Conservation (phyloP, 805 yeast species). For the Ogataea henricii region DNA sequence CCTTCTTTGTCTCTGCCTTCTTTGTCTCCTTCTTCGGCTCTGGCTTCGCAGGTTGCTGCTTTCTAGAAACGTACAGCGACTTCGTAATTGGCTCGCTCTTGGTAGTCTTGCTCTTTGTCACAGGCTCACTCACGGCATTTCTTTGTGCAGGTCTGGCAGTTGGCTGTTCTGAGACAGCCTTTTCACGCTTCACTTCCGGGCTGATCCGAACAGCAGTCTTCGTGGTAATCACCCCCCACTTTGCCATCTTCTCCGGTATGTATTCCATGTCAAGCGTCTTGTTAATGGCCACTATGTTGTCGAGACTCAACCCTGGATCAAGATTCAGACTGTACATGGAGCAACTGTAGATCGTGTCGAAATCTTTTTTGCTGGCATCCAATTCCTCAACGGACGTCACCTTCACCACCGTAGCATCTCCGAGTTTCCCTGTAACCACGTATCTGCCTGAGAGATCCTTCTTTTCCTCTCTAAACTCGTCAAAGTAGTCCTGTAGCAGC, state of each 20-base stretch:
- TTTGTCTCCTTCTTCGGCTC: constrained; percentile 2
- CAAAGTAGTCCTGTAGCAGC: constrained; percentile 25
- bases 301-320: constrained; percentile 17
- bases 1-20: constrained; percentile 4
- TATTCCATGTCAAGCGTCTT: constrained; percentile 11
- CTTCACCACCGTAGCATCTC: constrained; percentile 16
- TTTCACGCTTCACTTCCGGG: background rate
- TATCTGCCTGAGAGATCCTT: constrained; percentile 16
- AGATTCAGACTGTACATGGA: constrained; percentile 28
- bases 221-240: constrained; percentile 31
- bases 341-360: constrained; percentile 19
- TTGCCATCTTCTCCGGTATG: constrained; percentile 20
- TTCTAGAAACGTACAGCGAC: constrained; percentile 13
- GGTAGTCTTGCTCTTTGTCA: constrained; percentile 9
- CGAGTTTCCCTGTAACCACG: constrained; percentile 19
- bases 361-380: constrained; percentile 19
- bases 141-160: constrained; percentile 21
- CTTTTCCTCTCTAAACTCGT: constrained; percentile 17
- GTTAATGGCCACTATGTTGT: constrained; percentile 25
- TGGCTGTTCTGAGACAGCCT: background rate
- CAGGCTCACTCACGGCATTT: constrained; percentile 22
- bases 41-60: constrained; percentile 5
- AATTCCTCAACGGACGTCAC: constrained; percentile 14
- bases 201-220: constrained; percentile 14
- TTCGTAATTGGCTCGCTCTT: constrained; percentile 4